Percentiles rank a stretch among this genome's conserved stretches.
Conservation (phyloP, 345 rosid genomes). For the Trapa bicornis region DNA sequence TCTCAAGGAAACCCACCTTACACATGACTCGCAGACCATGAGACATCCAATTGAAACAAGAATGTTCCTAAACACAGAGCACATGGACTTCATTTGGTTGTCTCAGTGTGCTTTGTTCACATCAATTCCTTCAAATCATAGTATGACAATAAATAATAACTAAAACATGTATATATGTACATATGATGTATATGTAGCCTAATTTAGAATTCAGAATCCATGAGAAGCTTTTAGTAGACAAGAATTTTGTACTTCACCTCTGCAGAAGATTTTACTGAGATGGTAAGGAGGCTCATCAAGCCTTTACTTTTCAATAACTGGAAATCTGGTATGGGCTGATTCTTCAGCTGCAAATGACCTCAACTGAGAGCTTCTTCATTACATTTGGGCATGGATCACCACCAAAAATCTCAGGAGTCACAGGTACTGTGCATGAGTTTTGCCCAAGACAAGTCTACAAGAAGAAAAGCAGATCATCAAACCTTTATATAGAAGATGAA, state of each 20-base stretch:
- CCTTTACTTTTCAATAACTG: not conserved
- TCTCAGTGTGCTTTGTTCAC: slow-evolving; percentile 40
- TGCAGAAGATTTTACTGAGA: slow-evolving; percentile 8
- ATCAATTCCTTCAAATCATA: not conserved
- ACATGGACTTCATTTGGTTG: slow-evolving; percentile 43
- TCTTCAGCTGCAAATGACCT: slow-evolving; percentile 65
- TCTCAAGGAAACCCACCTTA: not conserved
- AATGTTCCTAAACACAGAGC: slow-evolving; percentile 35
- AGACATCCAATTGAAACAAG: slow-evolving; percentile 21
- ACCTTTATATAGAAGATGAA: not conserved
- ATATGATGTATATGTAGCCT: slow-evolving; percentile 18
- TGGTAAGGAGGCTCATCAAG: not conserved
- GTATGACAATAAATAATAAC: not conserved
- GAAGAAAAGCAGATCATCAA: not conserved
- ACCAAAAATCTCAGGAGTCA: slow-evolving; percentile 89
- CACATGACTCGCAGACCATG: not conserved
- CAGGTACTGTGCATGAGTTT: slow-evolving; percentile 79
- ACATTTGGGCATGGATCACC: slow-evolving; percentile 88
- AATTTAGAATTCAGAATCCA: slow-evolving; percentile 7
- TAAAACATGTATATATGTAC: slow-evolving; percentile 9
- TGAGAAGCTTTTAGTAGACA: slow-evolving; percentile 13
- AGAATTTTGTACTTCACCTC: slow-evolving; percentile 54
- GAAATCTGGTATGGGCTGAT: slow-evolving; percentile 1
- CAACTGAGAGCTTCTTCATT: slow-evolving; percentile 92
- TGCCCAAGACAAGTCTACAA: slow-evolving; percentile 46